phyloP scores from a whole-genome alignment of 441 rosid genomes.

The Pelargonium australe region DNA sequence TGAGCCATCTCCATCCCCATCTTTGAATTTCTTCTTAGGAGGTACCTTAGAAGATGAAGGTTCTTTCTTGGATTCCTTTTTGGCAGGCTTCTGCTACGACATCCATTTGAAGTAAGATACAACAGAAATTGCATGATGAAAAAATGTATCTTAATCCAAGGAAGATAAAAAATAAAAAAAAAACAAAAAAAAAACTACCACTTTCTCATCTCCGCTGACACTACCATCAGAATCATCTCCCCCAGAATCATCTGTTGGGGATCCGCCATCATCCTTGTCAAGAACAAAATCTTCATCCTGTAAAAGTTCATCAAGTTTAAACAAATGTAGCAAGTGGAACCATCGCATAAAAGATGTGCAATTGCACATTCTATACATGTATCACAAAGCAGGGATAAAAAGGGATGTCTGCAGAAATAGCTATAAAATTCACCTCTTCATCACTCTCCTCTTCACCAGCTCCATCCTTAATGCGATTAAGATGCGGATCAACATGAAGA shows the following conservation, averaged over 20 bases:
- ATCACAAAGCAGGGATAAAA: no score
- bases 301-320: conserved; percentile 17
- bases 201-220: conserved; percentile 62
- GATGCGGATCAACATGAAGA: conserved; percentile 90
- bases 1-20: conserved; percentile 55
- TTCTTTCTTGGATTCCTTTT: conserved; percentile 64
- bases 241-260: conserved; percentile 92
- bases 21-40: conserved; percentile 64
- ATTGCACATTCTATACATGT: no score
- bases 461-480: conserved; percentile 72
- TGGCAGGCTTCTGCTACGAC: conserved; percentile 56
- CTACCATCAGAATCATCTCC: conserved; percentile 79
- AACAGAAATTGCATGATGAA: not conserved
- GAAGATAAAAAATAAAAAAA: conserved; percentile 5
- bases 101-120: conserved; percentile 6
- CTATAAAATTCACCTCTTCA: conserved; percentile 55
- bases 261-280: conserved; percentile 77
- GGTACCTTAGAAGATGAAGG: conserved; percentile 51
- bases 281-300: conserved; percentile 91
- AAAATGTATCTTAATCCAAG: not conserved
- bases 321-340: not conserved
- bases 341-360: not conserved
- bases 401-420: not conserved
- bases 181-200: conserved; percentile 38
- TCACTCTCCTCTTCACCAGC: conserved; percentile 92